Evolutionary conservation across 306 rosid species (phyloP), one percentile per base, ranked within the genome.

Genomic region (Rosa multiflora): DNA sequence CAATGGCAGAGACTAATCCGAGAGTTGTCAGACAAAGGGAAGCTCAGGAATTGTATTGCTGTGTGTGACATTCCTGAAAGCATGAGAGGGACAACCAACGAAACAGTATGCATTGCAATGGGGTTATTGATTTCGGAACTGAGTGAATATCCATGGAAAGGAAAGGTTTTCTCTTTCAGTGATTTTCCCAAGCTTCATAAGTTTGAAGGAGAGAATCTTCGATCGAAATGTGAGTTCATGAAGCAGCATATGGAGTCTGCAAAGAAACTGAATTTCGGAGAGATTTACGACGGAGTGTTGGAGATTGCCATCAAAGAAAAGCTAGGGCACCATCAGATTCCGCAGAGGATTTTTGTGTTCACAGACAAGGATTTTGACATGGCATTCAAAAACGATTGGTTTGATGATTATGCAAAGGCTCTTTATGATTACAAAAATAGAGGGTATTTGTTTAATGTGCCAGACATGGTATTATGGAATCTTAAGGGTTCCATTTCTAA

Each of bases 61-160:
- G 35, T 69, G 23, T 69, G 73, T 69, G 52, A 20, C 73, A 44
- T 69, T 6, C 18, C 20, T 11, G 52, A 69, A 49, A 69, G 73
- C 37, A 44, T 12, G 37, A 69, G 53, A 5, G 10, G 52, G 37
- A 44, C 73, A n/a, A 42, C 0, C 18, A 9, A 43, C 20, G 39
- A 69, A n/a, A 43, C 12, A 1, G 35, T 21, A 8, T 69, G 11
- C 14, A 69, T 69, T 69, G 55, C 53, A 44, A 69, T 69, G 11
- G 53, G 73, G 73, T 43, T 69, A 11, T 69, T 69, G 73, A 69
- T 69, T 69, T 69, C 53, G 1, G 73, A 69, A 11, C 10, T 2
- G 2, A 37, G 73, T 69, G 73, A 69, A n/a, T 10, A 69, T 69
- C 35, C 10, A 23, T 69, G 53, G 73, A 40, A 69, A n/a, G 51